Conservation (phyloP, 2,329 filamentous ascomycete species). For the Alternaria panax region DNA sequence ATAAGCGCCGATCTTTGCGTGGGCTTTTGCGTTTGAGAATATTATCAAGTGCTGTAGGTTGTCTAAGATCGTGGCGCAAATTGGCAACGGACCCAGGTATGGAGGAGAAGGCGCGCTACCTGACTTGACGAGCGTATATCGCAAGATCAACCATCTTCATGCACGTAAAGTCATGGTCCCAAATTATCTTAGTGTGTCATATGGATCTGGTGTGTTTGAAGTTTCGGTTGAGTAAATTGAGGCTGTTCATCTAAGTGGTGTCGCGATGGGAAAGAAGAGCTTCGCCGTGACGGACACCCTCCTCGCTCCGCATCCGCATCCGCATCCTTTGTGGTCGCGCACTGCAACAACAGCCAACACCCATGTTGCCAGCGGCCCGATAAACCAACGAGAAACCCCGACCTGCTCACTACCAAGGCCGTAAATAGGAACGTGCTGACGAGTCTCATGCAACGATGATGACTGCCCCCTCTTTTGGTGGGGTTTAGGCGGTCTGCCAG, state of each 20-base stretch:
- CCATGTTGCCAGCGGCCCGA: not conserved
- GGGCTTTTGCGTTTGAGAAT: not conserved
- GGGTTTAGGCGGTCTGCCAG: not conserved
- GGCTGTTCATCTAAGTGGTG: not conserved
- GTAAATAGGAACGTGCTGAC: not conserved
- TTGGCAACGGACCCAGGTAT: not conserved
- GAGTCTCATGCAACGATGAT: not conserved
- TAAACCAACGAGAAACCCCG: not conserved
- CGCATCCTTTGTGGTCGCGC: not conserved
- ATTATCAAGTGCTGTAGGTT: not conserved
- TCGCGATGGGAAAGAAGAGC: not conserved
- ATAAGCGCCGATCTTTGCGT: not conserved
- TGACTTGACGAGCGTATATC: not conserved
- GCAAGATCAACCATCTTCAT: not conserved
- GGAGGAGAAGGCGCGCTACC: not conserved
- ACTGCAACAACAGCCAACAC: not conserved
- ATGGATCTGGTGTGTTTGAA: not conserved
- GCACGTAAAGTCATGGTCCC: not conserved
- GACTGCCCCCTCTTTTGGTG: not conserved
- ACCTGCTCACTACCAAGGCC: not conserved
- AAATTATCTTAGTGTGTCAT: not conserved
- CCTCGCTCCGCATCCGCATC: not conserved
- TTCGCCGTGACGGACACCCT: not conserved
- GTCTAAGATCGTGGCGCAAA: not conserved
- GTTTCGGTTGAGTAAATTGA: not conserved